Base-by-base conservation (phyloP, 768 basidiomycete species). In the Boletus tylopilopsis region DNA sequence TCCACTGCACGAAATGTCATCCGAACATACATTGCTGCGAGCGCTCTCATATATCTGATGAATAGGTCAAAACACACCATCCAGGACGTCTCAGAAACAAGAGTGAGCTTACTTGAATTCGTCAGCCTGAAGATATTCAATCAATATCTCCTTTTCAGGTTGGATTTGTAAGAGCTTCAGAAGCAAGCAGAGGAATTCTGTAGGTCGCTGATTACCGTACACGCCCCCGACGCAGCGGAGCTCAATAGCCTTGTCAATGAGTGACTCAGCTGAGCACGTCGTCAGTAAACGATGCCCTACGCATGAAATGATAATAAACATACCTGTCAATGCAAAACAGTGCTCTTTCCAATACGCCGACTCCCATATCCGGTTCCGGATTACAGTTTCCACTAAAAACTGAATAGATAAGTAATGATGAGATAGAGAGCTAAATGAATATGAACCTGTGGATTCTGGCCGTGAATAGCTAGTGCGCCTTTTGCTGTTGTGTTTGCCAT, bases 291-390 rank as follows among this genome's bases (percentile, higher is more conserved):
- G 2, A 23, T 42, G 19, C 12, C 7, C 43, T 6, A 29, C 40
- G 29, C 32, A 48, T 23, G n/a, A 54, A 42, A 29, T 4, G 50
- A 4, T 33, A 19, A 16, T 13, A 42, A 39, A 68, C 77, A 43
- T 42, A 90, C 93, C 92, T 52, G 92, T 96, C 40, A 99, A 74
- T 19, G 95, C 95, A 65, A 99, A 99, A 65, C 95, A 99, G 58
- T 96, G 92, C 66, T 99, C 95, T 73, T 99, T 99, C 95, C 95
- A 99, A 70, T 82, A 99, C 7, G 76, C 68, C 0, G 89, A 87
- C 68, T 98, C 95, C 75, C 95, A 99, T 53, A 99, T 96, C 53
- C 96, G 82, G 63, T 86, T 90, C 45, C 96, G 84, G 57, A 98
- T 94, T 54, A 97, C 90, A 32, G 91, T 95, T 76, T 98, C 96